Evolutionary conservation across 257 asterid genomes (phyloP).

Genomic region (Fraxinus pennsylvanica): DNA sequence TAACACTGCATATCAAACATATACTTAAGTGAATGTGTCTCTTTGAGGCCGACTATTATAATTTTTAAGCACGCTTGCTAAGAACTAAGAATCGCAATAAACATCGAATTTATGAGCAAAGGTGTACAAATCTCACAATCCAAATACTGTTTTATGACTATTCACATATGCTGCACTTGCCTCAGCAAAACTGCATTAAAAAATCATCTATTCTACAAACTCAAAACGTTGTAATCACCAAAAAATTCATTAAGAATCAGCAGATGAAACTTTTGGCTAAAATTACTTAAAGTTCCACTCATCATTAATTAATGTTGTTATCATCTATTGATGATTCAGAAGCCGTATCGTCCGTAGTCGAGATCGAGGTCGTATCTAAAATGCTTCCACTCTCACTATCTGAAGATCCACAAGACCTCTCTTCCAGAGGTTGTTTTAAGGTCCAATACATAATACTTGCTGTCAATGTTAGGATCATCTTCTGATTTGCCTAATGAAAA

Average conservation of each 20-base stretch:
- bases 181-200: slow-evolving; percentile 37
- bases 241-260: slow-evolving; percentile 33
- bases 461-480: slow-evolving; percentile 73
- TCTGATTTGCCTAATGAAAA: slow-evolving; percentile 57
- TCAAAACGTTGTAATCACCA: slow-evolving; percentile 15
- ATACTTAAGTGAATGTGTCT: too few species aligned
- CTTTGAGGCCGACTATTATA: too few species aligned
- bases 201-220: slow-evolving; percentile 40
- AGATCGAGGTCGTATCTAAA: slow-evolving; percentile 58
- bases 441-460: slow-evolving; percentile 79
- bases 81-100: slow-evolving; percentile 22
- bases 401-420: slow-evolving; percentile 46
- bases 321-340: slow-evolving; percentile 86
- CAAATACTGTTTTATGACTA: slow-evolving; percentile 42
- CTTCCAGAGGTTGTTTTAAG: slow-evolving; percentile 52
- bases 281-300: slow-evolving; percentile 17
- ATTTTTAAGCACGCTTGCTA: background rate
- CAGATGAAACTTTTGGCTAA: slow-evolving; percentile 25
- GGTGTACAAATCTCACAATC: slow-evolving; percentile 42
- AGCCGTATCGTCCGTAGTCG: slow-evolving; percentile 72
- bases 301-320: slow-evolving; percentile 44
- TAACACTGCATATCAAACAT: too few species aligned
- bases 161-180: slow-evolving; percentile 40
- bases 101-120: slow-evolving; percentile 29
- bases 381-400: slow-evolving; percentile 59